phyloP scores from a whole-genome alignment of 306 rosid species.

The Dryas drummondii region DNA sequence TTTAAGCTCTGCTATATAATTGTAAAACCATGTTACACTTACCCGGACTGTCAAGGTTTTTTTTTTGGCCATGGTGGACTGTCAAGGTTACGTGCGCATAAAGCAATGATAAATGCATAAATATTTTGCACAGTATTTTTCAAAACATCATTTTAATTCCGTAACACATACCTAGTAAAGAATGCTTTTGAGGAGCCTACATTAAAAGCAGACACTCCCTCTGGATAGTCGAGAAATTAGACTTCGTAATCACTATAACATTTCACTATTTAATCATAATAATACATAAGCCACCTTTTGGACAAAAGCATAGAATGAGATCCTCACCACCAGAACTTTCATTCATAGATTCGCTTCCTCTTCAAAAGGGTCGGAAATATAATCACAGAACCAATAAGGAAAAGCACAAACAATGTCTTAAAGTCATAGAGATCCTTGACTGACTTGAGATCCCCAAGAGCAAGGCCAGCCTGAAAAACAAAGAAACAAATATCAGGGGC shows the following conservation, averaged over 20 bases:
- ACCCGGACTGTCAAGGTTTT: background rate
- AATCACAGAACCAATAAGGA: constrained; percentile 80
- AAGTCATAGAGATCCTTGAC: constrained; percentile 87
- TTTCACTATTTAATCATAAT: background rate
- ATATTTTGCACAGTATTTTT: background rate
- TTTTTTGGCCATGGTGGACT: background rate
- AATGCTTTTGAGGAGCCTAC: background rate
- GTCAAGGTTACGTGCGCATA: background rate
- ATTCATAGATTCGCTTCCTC: constrained; percentile 86
- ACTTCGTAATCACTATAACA: background rate
- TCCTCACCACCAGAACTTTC: constrained; percentile 31
- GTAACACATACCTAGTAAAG: constrained; percentile 2
- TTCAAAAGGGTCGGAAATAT: constrained; percentile 74
- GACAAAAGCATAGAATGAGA: constrained; percentile 17
- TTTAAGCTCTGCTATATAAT: background rate
- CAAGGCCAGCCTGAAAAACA: constrained; percentile 82
- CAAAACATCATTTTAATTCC: background rate
- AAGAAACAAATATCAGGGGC: constrained; percentile 23
- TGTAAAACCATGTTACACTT: background rate
- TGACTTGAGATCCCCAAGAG: constrained; percentile 97
- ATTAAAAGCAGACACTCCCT: background rate
- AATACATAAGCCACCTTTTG: constrained; percentile 14
- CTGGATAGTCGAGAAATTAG: background rate
- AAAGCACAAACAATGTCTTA: constrained; percentile 81
- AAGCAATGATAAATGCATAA: background rate